Evolutionary conservation across 2,329 filamentous ascomycete species (phyloP).

Genomic region (Phyllosticta ampelicida): DNA sequence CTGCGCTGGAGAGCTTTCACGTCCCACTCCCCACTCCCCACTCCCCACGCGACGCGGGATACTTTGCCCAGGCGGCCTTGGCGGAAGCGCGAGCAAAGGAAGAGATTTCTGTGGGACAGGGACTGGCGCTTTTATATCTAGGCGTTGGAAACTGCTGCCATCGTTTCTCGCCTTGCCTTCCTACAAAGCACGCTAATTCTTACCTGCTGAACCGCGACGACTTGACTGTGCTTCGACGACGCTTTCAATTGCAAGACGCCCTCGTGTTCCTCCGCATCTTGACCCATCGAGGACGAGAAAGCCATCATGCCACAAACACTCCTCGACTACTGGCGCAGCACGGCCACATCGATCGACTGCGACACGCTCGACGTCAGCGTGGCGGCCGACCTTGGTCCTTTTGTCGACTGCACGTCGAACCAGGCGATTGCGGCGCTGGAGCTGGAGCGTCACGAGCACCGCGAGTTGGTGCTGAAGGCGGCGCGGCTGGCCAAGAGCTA

Average conservation of each 20-base stretch:
- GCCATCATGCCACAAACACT: slow-evolving; percentile 5
- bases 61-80: neutral
- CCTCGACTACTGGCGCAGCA: slow-evolving; percentile 10
- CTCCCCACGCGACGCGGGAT: neutral
- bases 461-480: slow-evolving; percentile 28
- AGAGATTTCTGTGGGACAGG: too few relatives aligned
- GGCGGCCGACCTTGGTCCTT: slow-evolving; percentile 8
- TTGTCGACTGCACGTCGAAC: slow-evolving; percentile 13
- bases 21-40: neutral
- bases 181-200: too few relatives aligned
- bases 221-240: too few relatives aligned
- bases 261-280: too few relatives aligned
- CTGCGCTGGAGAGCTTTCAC: neutral
- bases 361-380: slow-evolving; percentile 12
- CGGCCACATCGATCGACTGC: slow-evolving; percentile 8
- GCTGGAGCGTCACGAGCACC: slow-evolving; percentile 6
- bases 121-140: too few relatives aligned
- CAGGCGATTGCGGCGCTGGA: slow-evolving; percentile 12
- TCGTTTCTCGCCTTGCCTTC: too few relatives aligned
- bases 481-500: slow-evolving; percentile 25
- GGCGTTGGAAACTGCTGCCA: too few relatives aligned
- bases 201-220: too few relatives aligned
- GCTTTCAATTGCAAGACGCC: too few relatives aligned
- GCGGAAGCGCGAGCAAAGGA: too few relatives aligned
- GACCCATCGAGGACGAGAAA: neutral